Evolutionary conservation across 371 early-diverging fungal genomes (phyloP), one percentile per base, ranked within the genome.

Genomic region (Rhizopus sp.): DNA sequence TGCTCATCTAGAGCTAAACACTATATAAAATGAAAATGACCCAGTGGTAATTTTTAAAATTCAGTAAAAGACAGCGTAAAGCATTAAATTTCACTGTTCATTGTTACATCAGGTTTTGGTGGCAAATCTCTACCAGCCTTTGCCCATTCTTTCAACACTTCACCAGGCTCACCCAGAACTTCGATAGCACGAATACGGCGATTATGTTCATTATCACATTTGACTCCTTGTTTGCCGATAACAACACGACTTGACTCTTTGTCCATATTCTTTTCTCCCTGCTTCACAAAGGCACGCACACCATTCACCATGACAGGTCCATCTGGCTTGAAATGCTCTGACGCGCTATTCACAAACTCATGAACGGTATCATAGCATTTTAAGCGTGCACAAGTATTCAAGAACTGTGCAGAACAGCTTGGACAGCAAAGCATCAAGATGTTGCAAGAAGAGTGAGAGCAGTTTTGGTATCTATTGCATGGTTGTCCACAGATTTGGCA

Each of bases 401-500:
- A 61, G 60, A 87, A 85, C 44, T 76, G 77, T 1, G 64, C 62
- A 3, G 77, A 77, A 52, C 93, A 92, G 6, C 68, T 60, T 0
- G 81, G 62, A 57, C 93, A 92, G 30, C 88, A 88, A 12, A 92
- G 73, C 73, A 91, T 86, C 50, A 92, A 60, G 40, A 90, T 53
- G 56, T 92, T 90, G 58, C 93, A 92, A 23, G 82, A 75, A 34
- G 72, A 70, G 68, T 91, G 90, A 9, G 82, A 65, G 58, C 93
- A 92, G 58, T 92, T 92, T 29, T 87, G 88, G 53, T 85, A 88
- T 16, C 66, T 63, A 41, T 84, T 89, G 66, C 86, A 85, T 6
- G 85, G 77, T 12, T 68, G 55, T 7, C 89, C 89, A 58, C 93
- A 92, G 23, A 88, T 78, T 47, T 88, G 87, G 50, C 93, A 92